Evolutionary conservation across 1,284 basidiomycete species (phyloP).

Genomic region (Gymnopus androsaceus): DNA sequence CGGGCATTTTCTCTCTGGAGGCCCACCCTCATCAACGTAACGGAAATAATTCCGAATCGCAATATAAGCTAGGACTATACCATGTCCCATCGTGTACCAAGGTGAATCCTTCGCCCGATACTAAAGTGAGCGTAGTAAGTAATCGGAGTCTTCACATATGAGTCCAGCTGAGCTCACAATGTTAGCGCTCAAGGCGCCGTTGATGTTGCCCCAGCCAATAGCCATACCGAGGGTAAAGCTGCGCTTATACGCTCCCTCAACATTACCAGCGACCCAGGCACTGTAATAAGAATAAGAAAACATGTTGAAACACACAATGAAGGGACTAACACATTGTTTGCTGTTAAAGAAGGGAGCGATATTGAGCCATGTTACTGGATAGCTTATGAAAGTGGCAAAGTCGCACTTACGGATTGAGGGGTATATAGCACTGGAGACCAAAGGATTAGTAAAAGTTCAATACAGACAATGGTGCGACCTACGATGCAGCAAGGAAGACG

Average conservation of each 20-base stretch:
- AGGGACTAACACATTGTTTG: conserved; percentile 44
- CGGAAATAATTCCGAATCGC: conserved; percentile 38
- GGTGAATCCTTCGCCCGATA: conserved; percentile 58
- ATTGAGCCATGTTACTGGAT: background rate
- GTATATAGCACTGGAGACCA: conserved; percentile 64
- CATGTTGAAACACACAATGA: conserved; percentile 33
- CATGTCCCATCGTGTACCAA: conserved; percentile 15
- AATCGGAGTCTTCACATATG: conserved; percentile 5
- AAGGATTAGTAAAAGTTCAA: conserved; percentile 37
- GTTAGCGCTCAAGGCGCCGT: conserved; percentile 62
- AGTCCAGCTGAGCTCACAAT: conserved; percentile 44
- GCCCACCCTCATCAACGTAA: conserved; percentile 57
- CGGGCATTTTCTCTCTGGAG: conserved; percentile 62
- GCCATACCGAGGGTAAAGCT: conserved; percentile 60
- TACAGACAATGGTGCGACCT: background rate
- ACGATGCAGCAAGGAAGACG: conserved; percentile 66
- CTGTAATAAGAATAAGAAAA: conserved; percentile 29
- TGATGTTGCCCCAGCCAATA: conserved; percentile 41
- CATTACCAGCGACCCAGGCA: conserved; percentile 73
- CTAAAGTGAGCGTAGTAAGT: conserved; percentile 29
- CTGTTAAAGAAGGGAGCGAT: conserved; percentile 32
- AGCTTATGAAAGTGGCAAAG: conserved; percentile 31
- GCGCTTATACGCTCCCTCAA: conserved; percentile 79
- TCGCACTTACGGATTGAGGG: conserved; percentile 60
- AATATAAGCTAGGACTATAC: conserved; percentile 14